Base-by-base conservation (phyloP, 1,284 basidiomycete species). In the Marasmius oreades region DNA sequence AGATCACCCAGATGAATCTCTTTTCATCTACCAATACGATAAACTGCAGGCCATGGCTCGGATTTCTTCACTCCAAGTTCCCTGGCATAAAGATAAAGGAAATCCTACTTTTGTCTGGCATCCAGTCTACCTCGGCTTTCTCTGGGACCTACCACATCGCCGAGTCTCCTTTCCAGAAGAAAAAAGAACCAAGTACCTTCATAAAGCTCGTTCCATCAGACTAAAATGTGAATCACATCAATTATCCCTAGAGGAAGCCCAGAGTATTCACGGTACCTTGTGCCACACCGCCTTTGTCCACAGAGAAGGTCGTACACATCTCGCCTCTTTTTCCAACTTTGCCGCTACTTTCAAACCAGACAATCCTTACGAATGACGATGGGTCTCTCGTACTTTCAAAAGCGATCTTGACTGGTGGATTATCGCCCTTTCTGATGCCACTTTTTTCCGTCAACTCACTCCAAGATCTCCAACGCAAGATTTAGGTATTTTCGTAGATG, bases 341-440 rank as follows among this genome's bases (percentile, higher is more conserved):
- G 51, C 70, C 5, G 55, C 65, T 11, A 36, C 62, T 37, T 37
- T n/a, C 12, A 12, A 37, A 37, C 34, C 8, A 5, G 36, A n/a
- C 2, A 5, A 37, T n/a, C 36, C 12, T 37, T 37, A 37, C 36
- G 2, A 12, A n/a, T n/a, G n/a, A n/a, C n/a, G 36, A 2, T 37
- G n/a, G 3, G 2, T 5, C n/a, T n/a, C 36, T n/a, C 36, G 12
- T 37, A 12, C 5, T 2, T 12, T 37, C 12, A 37, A 12, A 5
- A 37, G n/a, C 0, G 70, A 68, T 34, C 42, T 75, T 1, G 26
- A 51, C 0, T 77, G 73, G 73, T 77, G 75, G 75, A 24, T 42
- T 0, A 8, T 31, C 0, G 55, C 45, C 0, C 63, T 76, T 0
- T 43, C 42, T 0, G 1, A 23, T 1, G 48, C 50, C 0, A 33